A percentile compares a stretch with the other conserved stretches of the same genome.
Conservation (phyloP, 345 rosid species). For the Salix caprea region DNA sequence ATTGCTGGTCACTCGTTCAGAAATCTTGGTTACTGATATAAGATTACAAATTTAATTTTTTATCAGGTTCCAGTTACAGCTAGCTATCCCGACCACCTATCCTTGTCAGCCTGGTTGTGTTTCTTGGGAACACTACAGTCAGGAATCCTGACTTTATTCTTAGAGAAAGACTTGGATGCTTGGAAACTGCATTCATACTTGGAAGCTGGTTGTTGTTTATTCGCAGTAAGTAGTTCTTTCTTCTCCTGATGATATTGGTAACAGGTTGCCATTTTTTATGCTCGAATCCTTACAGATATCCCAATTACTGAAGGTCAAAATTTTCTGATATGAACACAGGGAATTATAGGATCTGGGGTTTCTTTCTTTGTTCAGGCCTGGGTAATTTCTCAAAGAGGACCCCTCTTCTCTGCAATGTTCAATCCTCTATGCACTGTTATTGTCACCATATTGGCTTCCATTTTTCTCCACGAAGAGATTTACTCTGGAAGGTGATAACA, state of each 20-base stretch:
- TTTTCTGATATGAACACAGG: constrained; percentile 31
- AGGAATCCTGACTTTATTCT: constrained; percentile 37
- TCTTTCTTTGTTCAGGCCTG: constrained; percentile 53
- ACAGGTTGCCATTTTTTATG: neutral
- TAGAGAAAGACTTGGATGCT: constrained; percentile 40
- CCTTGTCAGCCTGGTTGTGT: constrained; percentile 78
- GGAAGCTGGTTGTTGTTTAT: constrained; percentile 39
- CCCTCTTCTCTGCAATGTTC: constrained; percentile 14
- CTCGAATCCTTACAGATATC: neutral
- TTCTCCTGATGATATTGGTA: neutral
- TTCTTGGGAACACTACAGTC: constrained; percentile 56
- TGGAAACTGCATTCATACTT: constrained; percentile 55
- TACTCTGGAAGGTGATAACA: constrained; percentile 1
- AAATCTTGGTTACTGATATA: no score
- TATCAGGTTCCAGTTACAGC: constrained; percentile 55
- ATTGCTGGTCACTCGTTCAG: neutral
- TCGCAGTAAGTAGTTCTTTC: constrained; percentile 29
- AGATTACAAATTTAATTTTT: neutral
- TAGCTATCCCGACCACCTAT: constrained; percentile 51
- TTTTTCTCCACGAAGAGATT: constrained; percentile 26
- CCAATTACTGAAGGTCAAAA: neutral
- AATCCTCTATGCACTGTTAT: constrained; percentile 26
- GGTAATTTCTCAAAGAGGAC: constrained; percentile 25
- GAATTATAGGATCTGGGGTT: constrained; percentile 46
- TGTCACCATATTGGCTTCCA: constrained; percentile 23